These are phyloP conservation scores for Rhizopogon salebrosus DNA, from an alignment of 768 basidiomycete species.

Conservation along the genomic window DNA sequence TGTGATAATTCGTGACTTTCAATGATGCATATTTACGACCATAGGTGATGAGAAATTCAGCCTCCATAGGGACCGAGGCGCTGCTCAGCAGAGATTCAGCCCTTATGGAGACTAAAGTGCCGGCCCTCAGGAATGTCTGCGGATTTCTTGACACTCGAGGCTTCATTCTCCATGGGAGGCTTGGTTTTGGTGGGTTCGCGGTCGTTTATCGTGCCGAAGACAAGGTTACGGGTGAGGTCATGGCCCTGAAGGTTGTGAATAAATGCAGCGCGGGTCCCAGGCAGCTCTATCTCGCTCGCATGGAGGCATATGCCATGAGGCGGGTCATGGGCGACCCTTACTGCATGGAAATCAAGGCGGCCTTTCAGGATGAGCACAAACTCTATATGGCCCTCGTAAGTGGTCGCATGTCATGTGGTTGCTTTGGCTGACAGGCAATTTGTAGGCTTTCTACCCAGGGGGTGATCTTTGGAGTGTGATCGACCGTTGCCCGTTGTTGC, in stretches of 20 bases:
- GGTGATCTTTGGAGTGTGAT: slow-evolving; percentile 7
- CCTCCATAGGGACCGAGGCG: too few species aligned
- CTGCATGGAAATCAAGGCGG: slow-evolving; percentile 6
- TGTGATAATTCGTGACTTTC: too few species aligned
- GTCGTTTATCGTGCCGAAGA: slow-evolving; percentile 5
- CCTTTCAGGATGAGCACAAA: slow-evolving; percentile 8
- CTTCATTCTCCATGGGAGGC: neutral
- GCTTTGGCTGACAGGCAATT: neutral
- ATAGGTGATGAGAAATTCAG: too few species aligned
- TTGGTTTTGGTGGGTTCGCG: slow-evolving; percentile 3
- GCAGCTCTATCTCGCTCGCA: neutral
- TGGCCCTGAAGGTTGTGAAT: slow-evolving; percentile 8
- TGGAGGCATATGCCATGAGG: slow-evolving; percentile 4
- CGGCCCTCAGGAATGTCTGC: too few species aligned
- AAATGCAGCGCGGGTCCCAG: neutral
- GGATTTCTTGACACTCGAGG: too few species aligned
- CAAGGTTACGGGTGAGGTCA: neutral
- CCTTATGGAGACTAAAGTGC: too few species aligned
- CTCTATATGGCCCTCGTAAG: slow-evolving; percentile 9
- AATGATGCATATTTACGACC: too few species aligned
- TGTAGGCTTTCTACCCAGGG: slow-evolving; percentile 4
- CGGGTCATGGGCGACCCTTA: slow-evolving; percentile 5
- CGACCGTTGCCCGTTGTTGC: neutral
- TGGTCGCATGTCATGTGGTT: neutral
- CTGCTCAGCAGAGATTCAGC: too few species aligned